These are phyloP conservation scores for Gyromitra esculenta DNA, from an alignment of 2,329 filamentous ascomycete genomes.

Conservation along the genomic window DNA sequence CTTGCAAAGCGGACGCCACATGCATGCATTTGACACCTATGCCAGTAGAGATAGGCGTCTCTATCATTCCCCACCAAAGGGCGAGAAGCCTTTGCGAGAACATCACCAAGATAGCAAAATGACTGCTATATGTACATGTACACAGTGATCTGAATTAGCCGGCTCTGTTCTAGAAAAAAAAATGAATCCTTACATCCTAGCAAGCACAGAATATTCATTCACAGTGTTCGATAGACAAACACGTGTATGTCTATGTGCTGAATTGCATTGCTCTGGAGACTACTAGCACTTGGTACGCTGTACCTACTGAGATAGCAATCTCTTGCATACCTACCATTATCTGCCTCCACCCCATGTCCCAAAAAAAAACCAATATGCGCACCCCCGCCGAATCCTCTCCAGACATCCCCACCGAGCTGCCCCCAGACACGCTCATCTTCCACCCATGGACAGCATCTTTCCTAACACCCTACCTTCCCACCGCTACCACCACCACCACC, in stretches of 20 bases:
- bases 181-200: too few relatives aligned
- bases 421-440: constrained; percentile 37
- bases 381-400: neutral
- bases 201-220: neutral
- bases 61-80: neutral
- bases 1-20: too few relatives aligned
- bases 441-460: constrained; percentile 34
- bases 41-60: neutral
- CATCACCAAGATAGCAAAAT: neutral
- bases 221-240: neutral
- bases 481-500: neutral
- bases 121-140: neutral
- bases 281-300: neutral
- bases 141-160: neutral
- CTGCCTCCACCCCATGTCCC: neutral
- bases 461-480: constrained; percentile 56
- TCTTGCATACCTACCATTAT: neutral
- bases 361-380: neutral
- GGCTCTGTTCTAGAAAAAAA: neutral
- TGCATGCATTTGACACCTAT: neutral
- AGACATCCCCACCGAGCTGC: constrained; percentile 1
- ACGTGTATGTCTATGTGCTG: neutral
- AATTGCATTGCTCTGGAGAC: neutral
- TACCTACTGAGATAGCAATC: neutral
- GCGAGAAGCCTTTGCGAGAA: neutral